Conservation (phyloP, 2,329 filamentous ascomycete species). For the Pleoardoris graminearum region DNA sequence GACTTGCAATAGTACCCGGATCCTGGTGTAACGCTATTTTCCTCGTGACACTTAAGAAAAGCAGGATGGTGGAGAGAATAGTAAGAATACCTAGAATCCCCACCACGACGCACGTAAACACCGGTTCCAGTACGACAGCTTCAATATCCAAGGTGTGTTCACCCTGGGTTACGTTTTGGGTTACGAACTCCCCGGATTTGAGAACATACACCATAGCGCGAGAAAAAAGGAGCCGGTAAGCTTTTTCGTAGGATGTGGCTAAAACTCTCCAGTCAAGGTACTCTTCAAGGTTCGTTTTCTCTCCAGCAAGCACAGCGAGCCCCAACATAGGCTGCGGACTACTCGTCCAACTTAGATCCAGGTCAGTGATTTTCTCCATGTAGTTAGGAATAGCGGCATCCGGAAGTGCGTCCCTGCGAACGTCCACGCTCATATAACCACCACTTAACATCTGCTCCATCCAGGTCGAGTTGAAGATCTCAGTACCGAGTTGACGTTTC, state of each 20-base stretch:
- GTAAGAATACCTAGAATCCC: conserved; percentile 35
- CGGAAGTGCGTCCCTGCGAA: conserved; percentile 17
- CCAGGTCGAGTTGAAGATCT: conserved; percentile 46
- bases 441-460: conserved; percentile 41
- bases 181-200: too few species aligned
- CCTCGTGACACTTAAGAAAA: conserved; percentile 27
- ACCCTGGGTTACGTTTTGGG: too few species aligned
- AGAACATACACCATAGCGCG: conserved; percentile 41
- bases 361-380: conserved; percentile 9
- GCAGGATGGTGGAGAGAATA: conserved; percentile 23
- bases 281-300: conserved; percentile 27
- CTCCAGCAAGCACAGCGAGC: conserved; percentile 38
- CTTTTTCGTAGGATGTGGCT: conserved; percentile 42
- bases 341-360: conserved; percentile 13
- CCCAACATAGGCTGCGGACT: conserved; percentile 38
- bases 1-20: conserved; percentile 41
- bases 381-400: conserved; percentile 12
- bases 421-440: not conserved
- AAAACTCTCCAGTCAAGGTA: conserved; percentile 43
- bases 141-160: conserved; percentile 25
- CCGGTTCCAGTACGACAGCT: conserved; percentile 44
- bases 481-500: too few species aligned
- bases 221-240: conserved; percentile 51
- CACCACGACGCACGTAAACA: conserved; percentile 46
- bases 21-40: conserved; percentile 31